Conservation (phyloP, 176 grass and related monocot species). For the Pontederia paniculata region DNA sequence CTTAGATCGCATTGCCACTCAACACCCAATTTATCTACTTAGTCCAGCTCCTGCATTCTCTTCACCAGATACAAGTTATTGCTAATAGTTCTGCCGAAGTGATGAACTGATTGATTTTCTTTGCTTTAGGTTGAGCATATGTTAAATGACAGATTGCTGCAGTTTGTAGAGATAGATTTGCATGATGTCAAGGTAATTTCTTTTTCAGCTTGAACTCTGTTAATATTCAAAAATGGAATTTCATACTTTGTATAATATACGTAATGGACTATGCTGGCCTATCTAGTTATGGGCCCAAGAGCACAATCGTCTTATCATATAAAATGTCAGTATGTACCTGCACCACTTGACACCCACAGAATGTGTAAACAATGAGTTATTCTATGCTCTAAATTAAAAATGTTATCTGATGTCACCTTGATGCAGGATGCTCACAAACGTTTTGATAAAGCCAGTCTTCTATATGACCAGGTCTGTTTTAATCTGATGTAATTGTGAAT, state of each 20-base stretch:
- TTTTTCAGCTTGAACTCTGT: constrained; percentile 2
- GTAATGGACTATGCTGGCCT: too few relatives aligned
- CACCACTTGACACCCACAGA: too few relatives aligned
- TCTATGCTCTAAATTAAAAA: constrained; percentile 8
- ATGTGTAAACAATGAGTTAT: background rate
- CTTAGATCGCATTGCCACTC: too few relatives aligned
- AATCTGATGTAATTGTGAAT: background rate
- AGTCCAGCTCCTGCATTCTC: too few relatives aligned
- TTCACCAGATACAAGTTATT: background rate
- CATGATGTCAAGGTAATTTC: constrained; percentile 74
- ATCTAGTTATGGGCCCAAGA: too few relatives aligned
- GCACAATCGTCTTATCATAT: too few relatives aligned
- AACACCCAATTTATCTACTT: too few relatives aligned
- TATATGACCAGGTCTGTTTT: constrained; percentile 84
- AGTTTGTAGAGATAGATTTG: constrained; percentile 93
- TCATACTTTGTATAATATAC: too few relatives aligned
- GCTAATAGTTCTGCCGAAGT: too few relatives aligned
- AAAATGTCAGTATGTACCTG: too few relatives aligned
- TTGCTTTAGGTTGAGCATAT: constrained; percentile 79
- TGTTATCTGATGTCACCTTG: constrained; percentile 19
- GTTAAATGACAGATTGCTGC: constrained; percentile 91
- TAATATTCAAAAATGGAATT: too few relatives aligned
- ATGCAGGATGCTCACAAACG: constrained; percentile 75
- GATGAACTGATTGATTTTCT: constrained; percentile 3
- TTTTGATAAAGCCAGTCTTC: constrained; percentile 96